Base-by-base conservation (phyloP, 148 eudicot species). In the Rhododendron molle region DNA sequence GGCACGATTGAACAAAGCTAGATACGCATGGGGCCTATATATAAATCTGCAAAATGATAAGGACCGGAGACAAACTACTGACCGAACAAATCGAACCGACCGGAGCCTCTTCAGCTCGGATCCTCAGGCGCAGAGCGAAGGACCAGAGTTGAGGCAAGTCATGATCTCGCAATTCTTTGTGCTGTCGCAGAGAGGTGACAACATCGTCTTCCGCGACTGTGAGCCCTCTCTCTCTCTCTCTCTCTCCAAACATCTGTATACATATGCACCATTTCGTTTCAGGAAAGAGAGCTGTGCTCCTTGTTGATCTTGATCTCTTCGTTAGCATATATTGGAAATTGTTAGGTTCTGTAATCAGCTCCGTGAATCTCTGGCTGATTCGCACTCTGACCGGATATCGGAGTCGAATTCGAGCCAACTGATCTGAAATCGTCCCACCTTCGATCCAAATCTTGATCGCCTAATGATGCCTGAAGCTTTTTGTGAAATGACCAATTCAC, bases 151-250 rank as follows among this genome's bases (percentile, higher is more conserved):
- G 71, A 7, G 10, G 73, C 52, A 30, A 46, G 85, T 43, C 72
- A 94, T 95, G 98, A 95, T 96, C 84, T 96, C 99, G 4, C 99
- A 95, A 85, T 95, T 94, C 91, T 96, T 94, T 88, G 98, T 96
- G 72, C 93, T 95, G 62, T 94, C 98, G 7, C 98, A 96, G 83
- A 90, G 99, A 89, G 99, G 98, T 86, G 98, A 96, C 73, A 95
- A 95, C 89, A 95, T 96, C 88, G 97, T 96, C 87, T 96, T 96
- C 84, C 95, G 98, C 67, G 98, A 95, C 81, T 96, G 98, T 95
- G 81, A 86, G 92, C 86, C 50, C 73, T 76, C 86, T 76, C 80
- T 89, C 73, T 69, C 77, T 78, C 62, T 74, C 34, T 83, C 71
- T 69, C 77, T 89, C 73, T 69, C 76, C n/a, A n/a, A n/a, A n/a